Conservation (phyloP, 441 rosid species). For the Arabidopsis lyrata region DNA sequence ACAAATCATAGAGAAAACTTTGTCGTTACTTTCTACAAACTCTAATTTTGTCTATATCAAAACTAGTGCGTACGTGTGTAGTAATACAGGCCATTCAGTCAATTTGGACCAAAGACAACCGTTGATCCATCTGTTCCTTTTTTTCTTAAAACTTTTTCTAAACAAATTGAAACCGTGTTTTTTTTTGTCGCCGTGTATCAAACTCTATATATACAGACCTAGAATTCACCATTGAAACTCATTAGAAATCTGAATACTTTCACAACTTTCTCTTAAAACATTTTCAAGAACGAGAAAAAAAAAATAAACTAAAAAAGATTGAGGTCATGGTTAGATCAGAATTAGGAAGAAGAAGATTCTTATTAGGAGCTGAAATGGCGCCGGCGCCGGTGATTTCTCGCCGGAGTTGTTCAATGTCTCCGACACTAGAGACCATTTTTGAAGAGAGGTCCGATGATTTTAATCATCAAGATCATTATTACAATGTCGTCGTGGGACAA, state of each 20-base stretch:
- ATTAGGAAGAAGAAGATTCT: constrained; percentile 24
- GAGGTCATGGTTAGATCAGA: constrained; percentile 54
- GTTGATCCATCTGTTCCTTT: constrained; percentile 19
- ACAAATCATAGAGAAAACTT: constrained; percentile 14
- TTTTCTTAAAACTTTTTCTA: neutral
- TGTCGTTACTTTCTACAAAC: constrained; percentile 27
- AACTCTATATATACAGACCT: constrained; percentile 26
- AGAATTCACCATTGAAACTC: constrained; percentile 19
- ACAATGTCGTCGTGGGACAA: constrained; percentile 19
- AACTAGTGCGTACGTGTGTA: constrained; percentile 37
- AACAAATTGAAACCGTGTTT: constrained; percentile 46
- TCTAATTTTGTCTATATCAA: constrained; percentile 33
- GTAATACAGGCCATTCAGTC: constrained; percentile 34
- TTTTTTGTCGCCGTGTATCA: neutral
- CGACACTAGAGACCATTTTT: constrained; percentile 62
- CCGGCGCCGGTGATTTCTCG: constrained; percentile 51
- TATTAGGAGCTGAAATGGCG: constrained; percentile 46
- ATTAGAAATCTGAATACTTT: constrained; percentile 41
- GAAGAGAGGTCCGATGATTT: constrained; percentile 57
- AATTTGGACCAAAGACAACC: constrained; percentile 34
- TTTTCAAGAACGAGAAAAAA: constrained; percentile 46
- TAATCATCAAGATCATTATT: constrained; percentile 9
- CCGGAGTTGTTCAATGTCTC: constrained; percentile 49
- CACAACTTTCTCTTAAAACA: constrained; percentile 51
- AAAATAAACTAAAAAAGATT: constrained; percentile 48